These are phyloP conservation scores for Juncus effusus DNA, from an alignment of 176 grass and related monocot species.

Conservation along the genomic window DNA sequence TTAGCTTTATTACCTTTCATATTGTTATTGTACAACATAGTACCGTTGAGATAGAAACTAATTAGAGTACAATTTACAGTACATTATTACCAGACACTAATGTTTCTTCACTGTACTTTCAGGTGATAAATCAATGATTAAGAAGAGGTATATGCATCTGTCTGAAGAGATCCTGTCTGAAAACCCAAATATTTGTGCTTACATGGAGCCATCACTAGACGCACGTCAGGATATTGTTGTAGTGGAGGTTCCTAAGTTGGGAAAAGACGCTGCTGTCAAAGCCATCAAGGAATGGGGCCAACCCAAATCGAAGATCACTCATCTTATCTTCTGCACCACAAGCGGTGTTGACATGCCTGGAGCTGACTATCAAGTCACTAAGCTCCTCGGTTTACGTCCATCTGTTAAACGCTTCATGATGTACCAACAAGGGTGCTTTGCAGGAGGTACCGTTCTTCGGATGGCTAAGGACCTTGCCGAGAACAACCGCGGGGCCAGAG, in stretches of 20 bases:
- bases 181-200: too few relatives aligned
- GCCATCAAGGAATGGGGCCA: too few relatives aligned
- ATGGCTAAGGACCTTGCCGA: slow-evolving; percentile 30
- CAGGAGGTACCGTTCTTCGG: slow-evolving; percentile 21
- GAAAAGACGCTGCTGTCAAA: too few relatives aligned
- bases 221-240: too few relatives aligned
- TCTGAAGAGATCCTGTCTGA: slow-evolving; percentile 13
- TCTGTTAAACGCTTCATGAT: slow-evolving; percentile 27
- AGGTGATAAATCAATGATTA: slow-evolving; percentile 15
- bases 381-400: slow-evolving; percentile 26
- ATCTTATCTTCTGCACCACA: slow-evolving; percentile 27
- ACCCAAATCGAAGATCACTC: slow-evolving; percentile 19
- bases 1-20: too few relatives aligned
- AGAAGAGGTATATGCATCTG: slow-evolving; percentile 24
- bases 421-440: slow-evolving; percentile 29
- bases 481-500: slow-evolving; percentile 24
- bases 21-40: neutral
- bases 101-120: too few relatives aligned
- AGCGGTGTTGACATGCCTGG: slow-evolving; percentile 27
- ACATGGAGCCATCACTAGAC: too few relatives aligned
- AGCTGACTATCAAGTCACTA: slow-evolving; percentile 24
- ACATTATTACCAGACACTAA: too few relatives aligned
- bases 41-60: too few relatives aligned
- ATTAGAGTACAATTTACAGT: too few relatives aligned
- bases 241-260: too few relatives aligned